Conservation (phyloP, 2,329 filamentous ascomycete species). For the Grosmannia penicillata region DNA sequence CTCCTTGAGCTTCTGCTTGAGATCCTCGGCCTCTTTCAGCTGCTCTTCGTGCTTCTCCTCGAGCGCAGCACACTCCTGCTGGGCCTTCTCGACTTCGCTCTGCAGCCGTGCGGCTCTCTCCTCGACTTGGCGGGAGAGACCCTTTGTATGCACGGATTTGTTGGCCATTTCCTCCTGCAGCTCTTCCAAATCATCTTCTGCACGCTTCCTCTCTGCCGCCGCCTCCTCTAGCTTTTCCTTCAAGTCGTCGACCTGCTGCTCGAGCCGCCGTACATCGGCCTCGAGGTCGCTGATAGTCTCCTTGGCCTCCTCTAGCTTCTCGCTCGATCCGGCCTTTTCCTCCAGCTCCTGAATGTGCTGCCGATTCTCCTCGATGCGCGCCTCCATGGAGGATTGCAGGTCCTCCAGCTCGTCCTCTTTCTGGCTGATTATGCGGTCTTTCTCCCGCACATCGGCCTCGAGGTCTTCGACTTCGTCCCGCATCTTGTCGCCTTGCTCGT, state of each 20-base stretch:
- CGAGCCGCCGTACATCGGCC: constrained; percentile 34
- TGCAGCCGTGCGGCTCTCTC: constrained; percentile 54
- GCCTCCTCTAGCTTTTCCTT: constrained; percentile 40
- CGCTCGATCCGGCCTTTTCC: constrained; percentile 34
- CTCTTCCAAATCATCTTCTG: constrained; percentile 45
- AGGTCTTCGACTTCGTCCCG: constrained; percentile 63
- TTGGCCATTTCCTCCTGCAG: constrained; percentile 66
- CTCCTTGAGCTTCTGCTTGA: constrained; percentile 29
- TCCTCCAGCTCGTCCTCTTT: constrained; percentile 52
- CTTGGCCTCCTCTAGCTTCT: constrained; percentile 39
- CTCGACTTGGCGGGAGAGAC: constrained; percentile 59
- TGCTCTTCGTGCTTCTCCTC: constrained; percentile 34
- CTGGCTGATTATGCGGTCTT: constrained; percentile 57
- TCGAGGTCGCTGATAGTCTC: constrained; percentile 46
- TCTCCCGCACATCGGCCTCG: constrained; percentile 61
- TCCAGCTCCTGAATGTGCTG: constrained; percentile 39
- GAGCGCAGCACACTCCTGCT: constrained; percentile 32
- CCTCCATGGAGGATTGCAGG: constrained; percentile 37
- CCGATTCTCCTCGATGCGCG: constrained; percentile 41
- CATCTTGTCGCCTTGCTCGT: constrained; percentile 47
- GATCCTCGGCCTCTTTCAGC: constrained; percentile 28
- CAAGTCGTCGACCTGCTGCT: constrained; percentile 38
- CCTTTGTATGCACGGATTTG: constrained; percentile 63
- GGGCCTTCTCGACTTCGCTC: constrained; percentile 42
- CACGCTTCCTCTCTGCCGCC: constrained; percentile 36